Percentiles rank a stretch among this genome's conserved stretches.
Conservation (phyloP, 495 filamentous ascomycete species). For the Podospora conica region DNA sequence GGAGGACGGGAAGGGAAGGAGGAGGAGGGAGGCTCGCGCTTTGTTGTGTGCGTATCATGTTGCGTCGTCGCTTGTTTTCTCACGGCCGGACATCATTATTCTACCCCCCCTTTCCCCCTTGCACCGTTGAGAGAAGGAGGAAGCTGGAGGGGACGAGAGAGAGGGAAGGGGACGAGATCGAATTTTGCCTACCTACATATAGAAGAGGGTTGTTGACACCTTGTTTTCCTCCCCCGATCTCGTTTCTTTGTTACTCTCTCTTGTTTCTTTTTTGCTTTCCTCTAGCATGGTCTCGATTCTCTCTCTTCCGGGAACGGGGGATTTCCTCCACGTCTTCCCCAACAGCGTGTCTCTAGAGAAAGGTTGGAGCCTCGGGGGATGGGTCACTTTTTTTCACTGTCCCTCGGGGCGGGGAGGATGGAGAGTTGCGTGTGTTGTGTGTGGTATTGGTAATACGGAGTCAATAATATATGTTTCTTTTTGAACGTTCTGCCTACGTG, state of each 20-base stretch:
- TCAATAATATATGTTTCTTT: background rate
- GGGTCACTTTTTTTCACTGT: background rate
- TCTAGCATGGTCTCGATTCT: background rate
- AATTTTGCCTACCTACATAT: background rate
- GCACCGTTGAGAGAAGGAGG: background rate
- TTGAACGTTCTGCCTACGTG: background rate
- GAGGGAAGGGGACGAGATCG: background rate
- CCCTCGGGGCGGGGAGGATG: background rate
- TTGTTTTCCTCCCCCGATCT: background rate
- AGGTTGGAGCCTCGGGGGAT: background rate
- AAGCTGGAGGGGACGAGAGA: background rate
- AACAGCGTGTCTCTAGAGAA: background rate
- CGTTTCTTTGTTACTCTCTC: background rate
- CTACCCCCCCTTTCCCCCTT: slow-evolving; percentile 1
- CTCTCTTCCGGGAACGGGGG: background rate
- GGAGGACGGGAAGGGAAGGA: background rate
- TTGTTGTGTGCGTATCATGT: background rate
- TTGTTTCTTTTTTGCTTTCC: background rate
- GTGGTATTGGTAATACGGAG: background rate
- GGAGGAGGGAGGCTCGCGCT: background rate
- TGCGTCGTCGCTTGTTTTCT: background rate
- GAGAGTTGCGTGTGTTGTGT: background rate
- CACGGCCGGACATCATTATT: slow-evolving; percentile 7
- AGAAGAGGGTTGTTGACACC: background rate
- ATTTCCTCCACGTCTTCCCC: background rate